phyloP scores from a whole-genome alignment of 352 stramenopile genomes.

The Phytopythium oedochilum region DNA sequence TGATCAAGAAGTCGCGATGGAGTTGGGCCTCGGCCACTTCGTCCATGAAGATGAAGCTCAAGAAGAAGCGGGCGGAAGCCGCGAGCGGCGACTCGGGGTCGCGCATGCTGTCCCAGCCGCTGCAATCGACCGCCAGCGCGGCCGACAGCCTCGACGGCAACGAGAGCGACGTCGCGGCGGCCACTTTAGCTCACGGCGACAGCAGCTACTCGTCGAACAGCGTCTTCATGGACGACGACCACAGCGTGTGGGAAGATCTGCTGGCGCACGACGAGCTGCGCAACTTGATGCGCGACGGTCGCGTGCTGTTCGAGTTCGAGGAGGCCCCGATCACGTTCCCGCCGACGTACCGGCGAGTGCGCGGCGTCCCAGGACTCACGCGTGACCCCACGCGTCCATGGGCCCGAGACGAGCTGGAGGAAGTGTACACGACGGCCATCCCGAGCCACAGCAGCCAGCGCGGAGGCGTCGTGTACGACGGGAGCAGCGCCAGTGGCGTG shows the following conservation, averaged over 20 bases:
- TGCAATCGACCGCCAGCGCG: constrained; percentile 2
- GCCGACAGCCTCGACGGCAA: background rate
- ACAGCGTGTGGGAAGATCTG: constrained; percentile 53
- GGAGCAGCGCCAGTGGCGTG: background rate
- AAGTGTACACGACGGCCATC: constrained; percentile 57
- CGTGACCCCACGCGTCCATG: constrained; percentile 2
- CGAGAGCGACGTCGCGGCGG: constrained; percentile 5
- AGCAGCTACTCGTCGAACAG: constrained; percentile 23
- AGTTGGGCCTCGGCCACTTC: constrained; percentile 14
- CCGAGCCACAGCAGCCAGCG: constrained; percentile 34
- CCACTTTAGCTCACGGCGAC: background rate
- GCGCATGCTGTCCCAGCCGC: constrained; percentile 16
- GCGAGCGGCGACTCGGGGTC: constrained; percentile 28
- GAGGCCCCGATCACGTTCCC: constrained; percentile 75
- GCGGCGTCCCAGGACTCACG: constrained; percentile 24
- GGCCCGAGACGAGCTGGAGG: constrained; percentile 18
- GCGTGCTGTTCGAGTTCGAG: constrained; percentile 77
- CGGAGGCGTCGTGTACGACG: background rate
- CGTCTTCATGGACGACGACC: constrained; percentile 36
- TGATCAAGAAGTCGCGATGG: constrained; percentile 9
- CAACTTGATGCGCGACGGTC: constrained; percentile 36
- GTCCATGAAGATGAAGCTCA: constrained; percentile 4
- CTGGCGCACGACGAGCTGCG: constrained; percentile 69
- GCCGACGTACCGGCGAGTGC: constrained; percentile 68
- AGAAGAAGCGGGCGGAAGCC: background rate